Base-by-base conservation (phyloP, 140 eudicot species). In the Erigeron philadelphicus region DNA sequence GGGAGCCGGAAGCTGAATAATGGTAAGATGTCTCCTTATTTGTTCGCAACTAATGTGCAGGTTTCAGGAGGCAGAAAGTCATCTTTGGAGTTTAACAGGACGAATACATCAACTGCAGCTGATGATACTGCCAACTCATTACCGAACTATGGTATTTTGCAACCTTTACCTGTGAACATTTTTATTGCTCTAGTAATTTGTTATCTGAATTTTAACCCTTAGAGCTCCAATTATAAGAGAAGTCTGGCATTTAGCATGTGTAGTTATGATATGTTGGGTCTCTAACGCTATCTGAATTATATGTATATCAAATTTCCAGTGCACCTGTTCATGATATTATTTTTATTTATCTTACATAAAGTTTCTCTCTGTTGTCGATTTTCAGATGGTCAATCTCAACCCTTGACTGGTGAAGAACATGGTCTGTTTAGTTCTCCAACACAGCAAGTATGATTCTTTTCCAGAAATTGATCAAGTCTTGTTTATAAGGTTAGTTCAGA, bases 61-160 rank as follows among this genome's bases (percentile, higher is more conserved):
- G 78, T 66, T 66, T 78, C 82, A 19, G 82, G 82, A 49, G 78
- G 78, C 49, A 50, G 43, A 66, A 78, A 72, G 17, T 78, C 78
- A 7, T 78, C 82, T 66, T 56, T 78, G 53, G 82, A 78, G 48
- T n/a, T 72, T 57, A 72, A 72, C 74, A 56, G n/a, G 63, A 46
- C 38, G 77, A 77, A 71, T 71, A 48, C 78, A 72, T 66, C 82
- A 78, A 50, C 70, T 48, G 82, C 74, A 48, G 82, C 82, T 49
- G 82, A 78, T 72, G 82, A 78, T 53, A 78, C 82, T 23, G 82
- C 82, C 58, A 78, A 78, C 66, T 78, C 82, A 15, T 47, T 47
- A 57, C 81, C 70, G 19, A 66, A 66, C 66, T 65, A 72, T 67
- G 82, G 74, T 78, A 58, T n/a, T 15, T 2, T 3, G 5, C 19